Percentiles rank a stretch among this genome's conserved stretches.
phyloP scores from a whole-genome alignment of 2,329 filamentous ascomycete genomes.

The Botrytis porri region DNA sequence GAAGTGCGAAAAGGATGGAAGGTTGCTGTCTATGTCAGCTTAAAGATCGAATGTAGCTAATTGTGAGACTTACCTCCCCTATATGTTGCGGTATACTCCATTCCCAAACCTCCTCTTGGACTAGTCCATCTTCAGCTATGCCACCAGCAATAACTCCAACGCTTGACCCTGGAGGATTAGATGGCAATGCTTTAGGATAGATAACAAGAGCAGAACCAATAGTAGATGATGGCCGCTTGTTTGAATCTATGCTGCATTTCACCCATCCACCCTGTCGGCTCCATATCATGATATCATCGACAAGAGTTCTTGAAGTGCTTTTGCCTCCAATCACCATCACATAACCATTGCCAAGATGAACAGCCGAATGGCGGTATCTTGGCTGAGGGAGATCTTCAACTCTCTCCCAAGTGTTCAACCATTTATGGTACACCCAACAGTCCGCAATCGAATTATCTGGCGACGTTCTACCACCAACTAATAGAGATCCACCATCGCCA shows the following conservation, averaged over 20 bases:
- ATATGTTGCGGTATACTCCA: conserved; percentile 40
- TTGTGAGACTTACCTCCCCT: conserved; percentile 23
- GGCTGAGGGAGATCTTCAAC: conserved; percentile 65
- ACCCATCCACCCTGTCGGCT: conserved; percentile 35
- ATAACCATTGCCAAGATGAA: conserved; percentile 48
- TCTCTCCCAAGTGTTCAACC: conserved; percentile 55
- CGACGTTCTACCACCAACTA: conserved; percentile 76
- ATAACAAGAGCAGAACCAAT: conserved; percentile 31
- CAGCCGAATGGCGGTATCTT: conserved; percentile 71
- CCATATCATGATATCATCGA: conserved; percentile 34
- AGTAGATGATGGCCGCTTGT: conserved; percentile 20
- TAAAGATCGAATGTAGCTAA: background rate
- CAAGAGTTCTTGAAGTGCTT: conserved; percentile 31
- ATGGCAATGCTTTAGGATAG: conserved; percentile 26
- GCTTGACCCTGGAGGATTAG: conserved; percentile 26
- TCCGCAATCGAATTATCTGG: conserved; percentile 67
- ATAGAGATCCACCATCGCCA: conserved; percentile 54
- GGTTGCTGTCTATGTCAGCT: conserved; percentile 6
- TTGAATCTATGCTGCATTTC: conserved; percentile 25
- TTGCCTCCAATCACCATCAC: conserved; percentile 42
- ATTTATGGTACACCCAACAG: conserved; percentile 69
- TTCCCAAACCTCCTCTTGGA: conserved; percentile 7
- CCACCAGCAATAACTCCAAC: conserved; percentile 72
- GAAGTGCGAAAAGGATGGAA: background rate
- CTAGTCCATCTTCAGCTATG: conserved; percentile 42